Base-by-base conservation (phyloP, 164 flowering plant species). In the Vitis rotundifolia region DNA sequence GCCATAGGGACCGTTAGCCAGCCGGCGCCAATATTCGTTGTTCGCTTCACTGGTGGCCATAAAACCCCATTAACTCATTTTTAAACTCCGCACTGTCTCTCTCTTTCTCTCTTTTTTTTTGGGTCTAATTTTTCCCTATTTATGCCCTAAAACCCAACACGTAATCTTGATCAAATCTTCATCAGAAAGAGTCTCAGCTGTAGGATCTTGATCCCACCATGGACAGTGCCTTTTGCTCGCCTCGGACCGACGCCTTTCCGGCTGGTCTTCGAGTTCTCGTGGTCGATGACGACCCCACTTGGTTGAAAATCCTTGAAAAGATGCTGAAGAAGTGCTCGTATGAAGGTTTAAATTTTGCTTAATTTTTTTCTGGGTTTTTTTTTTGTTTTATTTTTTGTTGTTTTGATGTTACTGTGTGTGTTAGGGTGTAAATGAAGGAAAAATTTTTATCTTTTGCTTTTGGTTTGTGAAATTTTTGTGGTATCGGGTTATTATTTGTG, bases 201-300 rank as follows among this genome's bases (percentile, higher is more conserved):
- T 37, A 37, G 7, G 44, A 5, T 37, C 44, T 37, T 6, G 55
- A 5, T 26, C 26, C 67, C 57, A 62, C 37, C 47, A 83, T 85
- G 89, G 88, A 85, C 57, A 83, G 66, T 61, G 80, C 83, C 2
- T 81, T 81, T 67, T 76, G 85, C 65, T 75, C 88, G 52, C 81
- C 87, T 22, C 76, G 86, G 61, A 67, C 18, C 59, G 89, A 88
- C 19, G 68, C 66, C 7, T 94, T 94, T 69, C 98, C 98, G 22
- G 89, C 84, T 11, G 98, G 98, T 63, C 86, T 92, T 2, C 84
- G 98, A 3, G 98, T 94, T 64, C 94, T 94, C 18, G 97, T 94
- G 9, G 98, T 94, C 53, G 98, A 94, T 74, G 98, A 94, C 74
- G 98, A 94, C 77, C 97, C 87, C 6, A 87, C 97, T 3, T 94